Evolutionary conservation across 106 monocot genomes (phyloP).

Genomic region (Dendrobium officinale): DNA sequence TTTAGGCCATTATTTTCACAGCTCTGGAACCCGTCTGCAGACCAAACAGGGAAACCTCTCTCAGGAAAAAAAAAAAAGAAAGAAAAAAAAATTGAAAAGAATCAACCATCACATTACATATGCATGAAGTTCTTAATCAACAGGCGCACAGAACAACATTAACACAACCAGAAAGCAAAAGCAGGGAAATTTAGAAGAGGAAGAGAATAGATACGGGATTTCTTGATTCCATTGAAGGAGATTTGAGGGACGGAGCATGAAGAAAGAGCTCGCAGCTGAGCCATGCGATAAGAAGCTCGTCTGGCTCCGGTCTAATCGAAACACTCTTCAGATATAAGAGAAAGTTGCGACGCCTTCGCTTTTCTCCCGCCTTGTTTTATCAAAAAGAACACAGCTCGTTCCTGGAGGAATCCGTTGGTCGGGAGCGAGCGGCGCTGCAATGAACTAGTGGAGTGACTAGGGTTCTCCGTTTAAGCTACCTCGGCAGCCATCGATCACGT

Average conservation of each 20-base stretch:
- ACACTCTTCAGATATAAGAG: neutral
- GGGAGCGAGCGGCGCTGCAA: too few species aligned
- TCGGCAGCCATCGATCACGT: too few species aligned
- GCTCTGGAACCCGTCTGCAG: neutral
- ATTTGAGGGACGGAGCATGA: neutral
- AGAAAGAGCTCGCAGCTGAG: neutral
- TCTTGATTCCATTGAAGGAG: neutral
- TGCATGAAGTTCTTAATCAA: too few species aligned
- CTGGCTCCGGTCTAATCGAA: neutral
- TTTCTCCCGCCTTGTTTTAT: neutral
- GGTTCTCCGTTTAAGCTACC: too few species aligned
- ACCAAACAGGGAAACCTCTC: neutral
- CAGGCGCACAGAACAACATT: neutral
- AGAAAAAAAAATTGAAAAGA: too few species aligned
- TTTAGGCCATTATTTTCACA: neutral
- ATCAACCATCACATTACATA: too few species aligned
- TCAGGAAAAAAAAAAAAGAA: neutral
- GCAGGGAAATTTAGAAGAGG: neutral
- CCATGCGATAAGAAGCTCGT: neutral
- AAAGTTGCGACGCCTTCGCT: neutral
- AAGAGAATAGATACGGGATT: neutral
- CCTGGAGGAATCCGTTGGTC: too few species aligned
- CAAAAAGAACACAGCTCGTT: too few species aligned
- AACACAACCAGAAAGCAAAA: neutral
- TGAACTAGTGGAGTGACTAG: too few species aligned